phyloP scores from a whole-genome alignment of 768 basidiomycete genomes.

The Suillus weaverae region DNA sequence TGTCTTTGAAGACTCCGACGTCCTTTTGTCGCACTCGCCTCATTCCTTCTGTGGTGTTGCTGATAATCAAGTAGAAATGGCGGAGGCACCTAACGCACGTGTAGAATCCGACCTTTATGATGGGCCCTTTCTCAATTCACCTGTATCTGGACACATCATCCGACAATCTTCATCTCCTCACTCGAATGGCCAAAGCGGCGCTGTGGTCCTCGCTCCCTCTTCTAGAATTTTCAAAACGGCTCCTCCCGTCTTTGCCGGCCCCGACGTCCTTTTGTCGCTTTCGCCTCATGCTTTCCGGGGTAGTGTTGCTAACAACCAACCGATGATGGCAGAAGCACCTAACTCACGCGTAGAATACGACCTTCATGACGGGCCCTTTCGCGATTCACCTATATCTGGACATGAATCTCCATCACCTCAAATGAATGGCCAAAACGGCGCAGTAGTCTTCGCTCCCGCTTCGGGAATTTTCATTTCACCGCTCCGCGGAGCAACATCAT shows the following conservation, averaged over 20 bases:
- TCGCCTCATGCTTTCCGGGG: not conserved
- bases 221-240: constrained; percentile 19
- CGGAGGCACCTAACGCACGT: not conserved
- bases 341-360: not conserved
- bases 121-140: not conserved
- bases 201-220: constrained; percentile 19
- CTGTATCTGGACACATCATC: not conserved
- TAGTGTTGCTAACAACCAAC: not conserved
- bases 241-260: not conserved
- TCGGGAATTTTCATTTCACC: constrained; percentile 32
- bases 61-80: not conserved
- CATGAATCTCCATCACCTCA: not conserved
- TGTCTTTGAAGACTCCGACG: not conserved
- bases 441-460: constrained; percentile 20
- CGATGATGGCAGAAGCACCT: not conserved
- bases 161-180: not conserved
- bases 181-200: not conserved
- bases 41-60: not conserved
- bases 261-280: not conserved
- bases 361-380: no score
- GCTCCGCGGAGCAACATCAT: constrained; percentile 15
- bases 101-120: not conserved
- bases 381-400: not conserved
- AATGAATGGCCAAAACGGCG: not conserved
- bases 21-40: not conserved